Evolutionary conservation across 1,284 basidiomycete genomes (phyloP), one percentile per base, ranked within the genome.

Genomic region (Ganoderma sinense): DNA sequence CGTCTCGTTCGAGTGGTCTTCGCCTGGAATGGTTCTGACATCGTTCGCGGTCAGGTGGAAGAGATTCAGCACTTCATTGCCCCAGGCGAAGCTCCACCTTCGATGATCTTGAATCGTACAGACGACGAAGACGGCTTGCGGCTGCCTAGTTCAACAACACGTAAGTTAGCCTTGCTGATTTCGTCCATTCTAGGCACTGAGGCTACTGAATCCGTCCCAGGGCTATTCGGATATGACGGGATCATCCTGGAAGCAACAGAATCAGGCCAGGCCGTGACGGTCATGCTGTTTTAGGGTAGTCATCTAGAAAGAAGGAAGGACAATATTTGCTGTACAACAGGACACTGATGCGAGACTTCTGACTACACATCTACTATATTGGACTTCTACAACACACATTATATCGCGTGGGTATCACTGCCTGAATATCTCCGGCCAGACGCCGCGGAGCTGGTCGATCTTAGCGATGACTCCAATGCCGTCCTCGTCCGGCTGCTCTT

Each of bases 51-150:
- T 33, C 68, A 94, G 90, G 91, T 91, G 63, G 92, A 94, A 75
- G 89, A 88, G 18, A 91, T 93, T 68, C 89, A 88, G 66, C 92
- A 92, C 72, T 93, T 94, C 74, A 84, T 94, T 3, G 88, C 87
- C 71, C 91, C 91, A 11, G 85, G 85, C 29, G 90, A 92, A 74
- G 83, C 87, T 20, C 89, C 92, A 11, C 91, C 91, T 1, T 93
- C 92, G 0, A 97, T 97, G 95, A 84, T 91, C 39, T 87, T 96
- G n/a, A 93, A 97, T 79, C 87, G 95, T 64, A 91, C 92, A 4
- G 93, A 94, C 71, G 94, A 96, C 64, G 93, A 96, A 64, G 89
- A 92, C 58, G 84, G 88, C 48, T 81, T 94, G 33, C 91, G 87
- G 1, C 77, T 94, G n/a, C 91, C 90, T 4, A 89, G 86, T 73